These are phyloP conservation scores for Coelastrella sp. DNA, from an alignment of 139 green algal species.

Conservation along the genomic window DNA sequence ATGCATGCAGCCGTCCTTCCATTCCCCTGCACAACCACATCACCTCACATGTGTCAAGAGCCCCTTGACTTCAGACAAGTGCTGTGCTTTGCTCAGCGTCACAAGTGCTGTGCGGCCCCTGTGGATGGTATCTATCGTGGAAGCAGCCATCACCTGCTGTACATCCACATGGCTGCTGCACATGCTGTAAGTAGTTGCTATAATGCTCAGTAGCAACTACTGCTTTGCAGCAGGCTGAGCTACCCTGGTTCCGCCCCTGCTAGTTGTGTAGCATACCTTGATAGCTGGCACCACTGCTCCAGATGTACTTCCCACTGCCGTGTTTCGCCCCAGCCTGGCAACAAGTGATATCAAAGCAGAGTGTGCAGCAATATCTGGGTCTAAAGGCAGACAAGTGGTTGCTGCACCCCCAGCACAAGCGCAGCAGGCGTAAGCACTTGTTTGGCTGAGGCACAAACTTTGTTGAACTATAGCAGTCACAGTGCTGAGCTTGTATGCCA, in stretches of 20 bases:
- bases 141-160: not conserved
- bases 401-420: not conserved
- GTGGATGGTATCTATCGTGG: no score
- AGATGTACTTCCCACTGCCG: not conserved
- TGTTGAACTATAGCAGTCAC: no score
- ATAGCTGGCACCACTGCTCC: not conserved
- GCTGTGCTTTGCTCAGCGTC: no score
- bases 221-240: no score
- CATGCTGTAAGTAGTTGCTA: not conserved
- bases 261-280: not conserved
- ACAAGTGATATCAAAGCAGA: no score
- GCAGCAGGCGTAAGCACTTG: no score
- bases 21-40: slow-evolving; percentile 67
- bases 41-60: not conserved
- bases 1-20: slow-evolving; percentile 81
- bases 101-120: no score
- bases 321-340: not conserved
- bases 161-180: not conserved
- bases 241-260: no score
- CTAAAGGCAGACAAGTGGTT: not conserved
- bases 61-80: not conserved
- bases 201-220: no score
- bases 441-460: no score
- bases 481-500: no score
- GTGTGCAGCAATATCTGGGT: not conserved